These are phyloP conservation scores for Stachybotrys echinatus DNA, from an alignment of 2,329 filamentous ascomycete genomes.

Conservation along the genomic window DNA sequence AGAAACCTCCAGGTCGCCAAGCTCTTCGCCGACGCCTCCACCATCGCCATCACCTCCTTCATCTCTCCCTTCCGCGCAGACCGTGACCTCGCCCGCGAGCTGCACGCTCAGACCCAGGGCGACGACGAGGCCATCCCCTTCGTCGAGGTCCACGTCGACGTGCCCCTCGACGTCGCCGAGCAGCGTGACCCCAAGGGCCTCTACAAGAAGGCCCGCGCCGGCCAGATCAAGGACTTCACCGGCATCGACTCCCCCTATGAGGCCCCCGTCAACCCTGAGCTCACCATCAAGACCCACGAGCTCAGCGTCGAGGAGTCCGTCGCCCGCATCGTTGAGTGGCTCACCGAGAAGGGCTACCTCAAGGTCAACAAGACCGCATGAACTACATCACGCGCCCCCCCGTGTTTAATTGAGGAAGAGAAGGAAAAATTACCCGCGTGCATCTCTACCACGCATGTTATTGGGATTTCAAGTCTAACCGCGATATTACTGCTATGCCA, in stretches of 20 bases:
- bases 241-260: constrained; percentile 95
- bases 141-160: constrained; percentile 89
- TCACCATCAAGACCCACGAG: constrained; percentile 79
- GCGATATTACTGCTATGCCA: background rate
- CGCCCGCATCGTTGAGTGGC: constrained; percentile 73
- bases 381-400: background rate
- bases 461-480: background rate
- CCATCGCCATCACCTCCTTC: constrained; percentile 89
- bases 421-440: background rate
- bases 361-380: constrained; percentile 22
- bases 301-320: constrained; percentile 86
- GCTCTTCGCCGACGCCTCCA: constrained; percentile 86
- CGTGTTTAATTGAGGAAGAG: too few species aligned
- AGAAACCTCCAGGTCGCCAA: constrained; percentile 78
- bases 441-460: background rate
- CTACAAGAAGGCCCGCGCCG: constrained; percentile 93
- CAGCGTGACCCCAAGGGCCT: constrained; percentile 94
- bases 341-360: constrained; percentile 59
- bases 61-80: constrained; percentile 93
- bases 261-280: constrained; percentile 77
- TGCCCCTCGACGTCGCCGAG: constrained; percentile 88
- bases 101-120: constrained; percentile 60
- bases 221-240: constrained; percentile 96
- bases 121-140: constrained; percentile 73
- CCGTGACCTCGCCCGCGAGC: constrained; percentile 70